Evolutionary conservation across 2,329 filamentous ascomycete genomes (phyloP), one percentile per base, ranked within the genome.

Genomic region (Camillea tinctor): DNA sequence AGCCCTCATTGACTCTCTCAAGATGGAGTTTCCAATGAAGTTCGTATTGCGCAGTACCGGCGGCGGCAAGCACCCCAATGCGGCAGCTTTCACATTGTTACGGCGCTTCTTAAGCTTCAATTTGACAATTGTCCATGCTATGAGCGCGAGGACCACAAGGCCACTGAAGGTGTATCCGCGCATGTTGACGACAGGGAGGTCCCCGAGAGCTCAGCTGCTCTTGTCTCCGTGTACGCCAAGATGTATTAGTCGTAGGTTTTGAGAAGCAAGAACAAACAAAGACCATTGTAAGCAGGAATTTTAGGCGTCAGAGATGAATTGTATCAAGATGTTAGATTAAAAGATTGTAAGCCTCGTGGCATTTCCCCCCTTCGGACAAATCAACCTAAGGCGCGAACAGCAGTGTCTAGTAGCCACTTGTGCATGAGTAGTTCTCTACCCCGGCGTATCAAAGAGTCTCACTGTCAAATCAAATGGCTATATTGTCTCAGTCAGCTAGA

Each of bases 1-100:
- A 4, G 72, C 73, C 55, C 64, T 66, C 60, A 75, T 70, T 15
- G 70, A 73, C 55, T 74, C 72, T 24, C 66, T 66, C 9, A 75
- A 60, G 20, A 69, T 64, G 8, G 69, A 71, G 57, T 70, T 73
- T 15, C 72, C 70, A 40, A 74, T 68, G 7, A 72, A 63, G 54
- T 74, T 74, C 22, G 65, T 72, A 62, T 67, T 71, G 55, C 66
- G 69, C n/a, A 73, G 55, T 15, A 65, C 68, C 5, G 70, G 71
- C 1, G 73, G 70, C 22, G 70, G 64, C 49, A 63, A 58, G 58
- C 73, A 75, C 40, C 72, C 72, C 60, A 69, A 60, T n/a, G 62
- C 54, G 0, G 66, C 65, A 1, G 71, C 70, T 36, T 74, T 70
- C 2, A 59, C 66, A 60, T 66, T 61, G 56, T 73, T 69, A 49